A percentile compares a stretch with the other conserved stretches of the same genome.
These are phyloP conservation scores for Beauveria sp. DNA, from an alignment of 2,329 filamentous ascomycete species.

Conservation along the genomic window DNA sequence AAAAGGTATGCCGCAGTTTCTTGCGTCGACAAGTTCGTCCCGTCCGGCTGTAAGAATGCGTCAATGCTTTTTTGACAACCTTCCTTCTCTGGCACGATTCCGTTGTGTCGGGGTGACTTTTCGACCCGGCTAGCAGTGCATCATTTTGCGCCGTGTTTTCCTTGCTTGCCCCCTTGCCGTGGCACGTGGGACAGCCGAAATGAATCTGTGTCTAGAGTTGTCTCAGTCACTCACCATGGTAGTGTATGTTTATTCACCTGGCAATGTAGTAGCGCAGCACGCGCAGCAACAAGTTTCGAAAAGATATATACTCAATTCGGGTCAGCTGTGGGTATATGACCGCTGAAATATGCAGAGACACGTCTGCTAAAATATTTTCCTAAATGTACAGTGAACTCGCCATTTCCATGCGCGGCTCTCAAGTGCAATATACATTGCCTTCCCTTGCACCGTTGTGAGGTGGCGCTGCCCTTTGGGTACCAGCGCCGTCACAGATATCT, in stretches of 20 bases:
- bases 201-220: background rate
- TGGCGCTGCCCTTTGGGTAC: constrained; percentile 11
- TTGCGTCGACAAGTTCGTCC: constrained; percentile 5
- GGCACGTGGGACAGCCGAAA: constrained; percentile 4
- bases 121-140: background rate
- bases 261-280: background rate
- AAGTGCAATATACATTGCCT: constrained; percentile 5
- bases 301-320: constrained; percentile 4
- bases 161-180: background rate
- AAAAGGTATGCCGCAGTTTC: constrained; percentile 4
- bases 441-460: background rate
- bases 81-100: background rate
- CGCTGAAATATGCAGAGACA: background rate
- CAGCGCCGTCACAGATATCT: constrained; percentile 3
- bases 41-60: background rate
- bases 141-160: background rate
- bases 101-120: background rate
- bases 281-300: background rate
- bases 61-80: background rate
- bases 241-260: background rate
- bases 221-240: background rate
- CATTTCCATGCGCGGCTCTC: background rate
- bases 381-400: constrained; percentile 8
- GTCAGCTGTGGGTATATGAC: constrained; percentile 10
- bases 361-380: background rate